phyloP scores from a whole-genome alignment of 2,329 filamentous ascomycete genomes.

The Dactylellina sp. region DNA sequence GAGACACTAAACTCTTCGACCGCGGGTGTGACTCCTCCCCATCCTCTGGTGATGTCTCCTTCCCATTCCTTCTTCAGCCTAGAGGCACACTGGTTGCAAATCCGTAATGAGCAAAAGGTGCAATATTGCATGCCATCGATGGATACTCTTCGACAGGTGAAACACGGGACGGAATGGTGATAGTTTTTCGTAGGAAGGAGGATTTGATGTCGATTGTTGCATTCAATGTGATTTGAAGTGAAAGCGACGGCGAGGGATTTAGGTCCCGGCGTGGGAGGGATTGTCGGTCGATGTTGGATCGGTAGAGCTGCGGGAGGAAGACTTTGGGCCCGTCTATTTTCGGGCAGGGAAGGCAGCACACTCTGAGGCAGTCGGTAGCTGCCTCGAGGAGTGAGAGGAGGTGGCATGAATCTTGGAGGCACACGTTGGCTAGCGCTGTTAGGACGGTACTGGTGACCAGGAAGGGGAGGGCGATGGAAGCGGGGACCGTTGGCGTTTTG shows the following conservation, averaged over 20 bases:
- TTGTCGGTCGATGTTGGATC: slow-evolving; percentile 34
- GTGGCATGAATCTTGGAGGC: slow-evolving; percentile 39
- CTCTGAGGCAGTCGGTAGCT: slow-evolving; percentile 34
- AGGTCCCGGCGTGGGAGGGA: slow-evolving; percentile 50
- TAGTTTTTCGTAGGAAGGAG: slow-evolving; percentile 52
- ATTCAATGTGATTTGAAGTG: slow-evolving; percentile 46
- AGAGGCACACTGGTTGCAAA: slow-evolving; percentile 45
- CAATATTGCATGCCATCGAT: slow-evolving; percentile 52
- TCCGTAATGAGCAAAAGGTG: slow-evolving; percentile 43
- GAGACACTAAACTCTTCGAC: slow-evolving; percentile 46
- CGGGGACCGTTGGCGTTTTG: slow-evolving; percentile 43
- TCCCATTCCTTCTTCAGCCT: slow-evolving; percentile 54
- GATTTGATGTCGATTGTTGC: slow-evolving; percentile 40
- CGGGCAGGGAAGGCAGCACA: slow-evolving; percentile 49
- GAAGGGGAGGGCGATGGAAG: slow-evolving; percentile 26
- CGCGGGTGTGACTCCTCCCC: slow-evolving; percentile 46
- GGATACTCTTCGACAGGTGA: slow-evolving; percentile 43
- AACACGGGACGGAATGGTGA: slow-evolving; percentile 50
- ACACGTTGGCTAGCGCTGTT: slow-evolving; percentile 43
- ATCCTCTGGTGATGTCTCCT: slow-evolving; percentile 53
- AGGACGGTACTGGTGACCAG: slow-evolving; percentile 35
- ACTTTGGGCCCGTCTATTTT: slow-evolving; percentile 47
- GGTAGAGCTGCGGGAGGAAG: slow-evolving; percentile 9
- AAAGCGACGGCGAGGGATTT: slow-evolving; percentile 47
- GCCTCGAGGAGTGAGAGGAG: slow-evolving; percentile 14